Base-by-base conservation (phyloP, 1,284 basidiomycete genomes). In the Heterobasidion occidentale region DNA sequence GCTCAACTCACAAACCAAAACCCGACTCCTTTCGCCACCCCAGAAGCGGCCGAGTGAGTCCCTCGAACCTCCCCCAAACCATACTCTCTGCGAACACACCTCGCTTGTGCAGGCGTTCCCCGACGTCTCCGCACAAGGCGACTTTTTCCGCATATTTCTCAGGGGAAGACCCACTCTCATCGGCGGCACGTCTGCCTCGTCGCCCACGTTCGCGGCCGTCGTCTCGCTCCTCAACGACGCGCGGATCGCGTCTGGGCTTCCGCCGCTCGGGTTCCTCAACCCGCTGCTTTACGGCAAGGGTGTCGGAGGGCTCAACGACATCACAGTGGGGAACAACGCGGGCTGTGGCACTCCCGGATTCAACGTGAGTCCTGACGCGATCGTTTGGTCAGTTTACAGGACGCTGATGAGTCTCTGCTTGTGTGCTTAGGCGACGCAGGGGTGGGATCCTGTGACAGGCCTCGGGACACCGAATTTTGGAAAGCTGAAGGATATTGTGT, bases 181-280 rank as follows among this genome's bases (percentile, higher is more conserved):
- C 55, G 76, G 74, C 36, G 84, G 83, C 9, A 86, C 84, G 1
- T 83, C 80, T 3, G 80, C 79, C 1, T 74, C 83, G 0, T 68
- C 82, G 12, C 84, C 84, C 0, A 69, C 79, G 0, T 79, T 83
- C 58, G 75, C 79, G 9, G 77, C 71, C 1, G 69, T 88, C 47
- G 66, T 87, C 2, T 74, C 81, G 0, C 73, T 86, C 58, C 69
- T 88, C 54, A 88, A 88, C 62, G 84, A 87, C 60, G 79, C 75
- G 0, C 75, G 80, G 8, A 63, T 81, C 11, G 68, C 65, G 7
- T 64, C 67, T 1, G 74, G 76, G 0, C 74, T 74, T 58, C 59
- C 68, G n/a, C 52, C 78, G 15, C 69, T 84, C 8, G 83, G 83
- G 0, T 85, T 84, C 68, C 69, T 86, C 56, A 86, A 86, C 63